phyloP scores from a whole-genome alignment of 2,329 filamentous ascomycete genomes.

The Colletotrichum australisinense region DNA sequence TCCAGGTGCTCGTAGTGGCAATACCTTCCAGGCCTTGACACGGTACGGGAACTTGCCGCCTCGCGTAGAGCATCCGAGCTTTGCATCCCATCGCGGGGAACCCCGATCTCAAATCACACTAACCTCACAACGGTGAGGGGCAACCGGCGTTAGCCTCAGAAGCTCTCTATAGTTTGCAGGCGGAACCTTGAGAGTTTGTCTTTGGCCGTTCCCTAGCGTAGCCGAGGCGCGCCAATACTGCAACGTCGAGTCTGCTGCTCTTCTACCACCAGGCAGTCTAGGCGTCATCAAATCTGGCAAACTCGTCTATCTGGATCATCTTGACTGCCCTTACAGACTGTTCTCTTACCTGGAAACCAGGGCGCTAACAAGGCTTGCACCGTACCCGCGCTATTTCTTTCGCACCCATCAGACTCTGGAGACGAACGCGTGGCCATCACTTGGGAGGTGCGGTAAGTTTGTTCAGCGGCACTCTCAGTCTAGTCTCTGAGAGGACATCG shows the following conservation, averaged over 20 bases:
- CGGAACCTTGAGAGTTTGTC: neutral
- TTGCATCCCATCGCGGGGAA: neutral
- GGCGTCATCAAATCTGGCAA: neutral
- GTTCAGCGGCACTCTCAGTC: neutral
- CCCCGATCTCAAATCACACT: neutral
- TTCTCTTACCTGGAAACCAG: neutral
- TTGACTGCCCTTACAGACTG: neutral
- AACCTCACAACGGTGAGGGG: neutral
- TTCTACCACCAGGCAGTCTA: neutral
- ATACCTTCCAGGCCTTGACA: neutral
- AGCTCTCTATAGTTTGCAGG: neutral
- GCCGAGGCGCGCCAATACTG: neutral
- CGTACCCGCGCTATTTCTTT: neutral
- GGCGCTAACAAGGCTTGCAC: neutral
- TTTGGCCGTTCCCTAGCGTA: neutral
- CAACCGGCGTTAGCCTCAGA: neutral
- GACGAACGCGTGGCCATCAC: conserved; percentile 8
- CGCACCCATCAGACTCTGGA: neutral
- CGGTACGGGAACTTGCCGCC: neutral
- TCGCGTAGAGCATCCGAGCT: neutral
- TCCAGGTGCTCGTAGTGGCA: neutral
- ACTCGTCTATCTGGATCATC: neutral
- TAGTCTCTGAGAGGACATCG: neutral
- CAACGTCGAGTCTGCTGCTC: neutral
- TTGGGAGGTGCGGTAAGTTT: neutral